Evolutionary conservation across 371 early-diverging fungal species (phyloP), one percentile per base, ranked within the genome.

Genomic region (Mortierella sp.): DNA sequence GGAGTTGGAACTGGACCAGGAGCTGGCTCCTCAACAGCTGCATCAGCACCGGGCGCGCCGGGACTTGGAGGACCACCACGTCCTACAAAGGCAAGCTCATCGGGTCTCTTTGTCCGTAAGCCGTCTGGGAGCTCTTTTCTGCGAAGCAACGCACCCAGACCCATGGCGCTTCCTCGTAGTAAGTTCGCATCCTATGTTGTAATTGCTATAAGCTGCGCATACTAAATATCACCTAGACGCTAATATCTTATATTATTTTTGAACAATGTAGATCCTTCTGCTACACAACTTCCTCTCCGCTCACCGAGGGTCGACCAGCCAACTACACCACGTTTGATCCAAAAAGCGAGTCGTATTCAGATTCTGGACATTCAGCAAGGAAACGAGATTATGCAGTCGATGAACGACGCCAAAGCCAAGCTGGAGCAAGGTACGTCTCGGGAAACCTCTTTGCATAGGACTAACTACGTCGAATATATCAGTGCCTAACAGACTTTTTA

Each of bases 291-390:
- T 54, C 85, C 85, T 21, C 79, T 81, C 48, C 79, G 81, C 26
- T 79, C 85, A 19, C 81, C 84, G 4, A 76, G 84, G 68, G 65
- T 80, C 42, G 84, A 84, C n/a, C 45, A 60, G 14, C 80, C 84
- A 54, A 70, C 80, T 9, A 83, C 81, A 24, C 81, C 85, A 52
- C 78, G 85, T 26, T 26, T 78, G 52, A 84, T 79, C 44, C 85
- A 81, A 71, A 84, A 84, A 44, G 52, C 68, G 9, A 73, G 74
- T 44, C 78, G 85, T 19, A 84, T 84, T 79, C 85, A 84, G 58
- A 84, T 84, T 58, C 65, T 84, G 73, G 85, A 84, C 55, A 78
- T 84, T 55, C 79, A 84, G 21, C 81, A 84, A 72, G 85, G 85
- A 73, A 84, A 72, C n/a, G 85, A 84, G 65, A 84, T 84, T 72